Percentiles rank a stretch among this genome's conserved stretches.
phyloP scores from a whole-genome alignment of 2,329 filamentous ascomycete species.

The Aspergillus japonicus region DNA sequence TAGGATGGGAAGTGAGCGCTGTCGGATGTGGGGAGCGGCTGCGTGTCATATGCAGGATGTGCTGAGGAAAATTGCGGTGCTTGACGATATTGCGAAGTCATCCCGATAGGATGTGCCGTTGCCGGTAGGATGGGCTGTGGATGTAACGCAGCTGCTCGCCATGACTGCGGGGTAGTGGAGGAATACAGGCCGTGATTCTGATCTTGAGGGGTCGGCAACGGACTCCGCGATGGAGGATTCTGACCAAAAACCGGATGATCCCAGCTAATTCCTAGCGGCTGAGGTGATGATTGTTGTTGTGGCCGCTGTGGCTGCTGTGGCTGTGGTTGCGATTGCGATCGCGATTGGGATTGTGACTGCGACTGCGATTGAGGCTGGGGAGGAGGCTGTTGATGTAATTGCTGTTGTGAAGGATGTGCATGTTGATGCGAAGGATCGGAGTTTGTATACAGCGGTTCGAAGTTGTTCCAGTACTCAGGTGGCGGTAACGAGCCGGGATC shows the following conservation, averaged over 20 bases:
- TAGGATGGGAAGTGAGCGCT: conserved; percentile 35
- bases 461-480: conserved; percentile 39
- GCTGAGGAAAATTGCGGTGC: conserved; percentile 32
- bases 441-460: conserved; percentile 34
- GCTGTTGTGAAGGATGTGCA: conserved; percentile 24
- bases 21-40: conserved; percentile 28
- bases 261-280: conserved; percentile 36
- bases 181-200: conserved; percentile 33
- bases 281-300: conserved; percentile 20
- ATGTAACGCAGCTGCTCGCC: conserved; percentile 35
- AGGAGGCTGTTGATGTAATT: conserved; percentile 15
- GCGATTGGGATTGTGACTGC: conserved; percentile 5
- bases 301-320: conserved; percentile 19
- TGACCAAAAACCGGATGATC: conserved; percentile 38
- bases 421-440: conserved; percentile 28
- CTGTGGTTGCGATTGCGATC: conserved; percentile 23
- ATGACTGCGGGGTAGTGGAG: conserved; percentile 32
- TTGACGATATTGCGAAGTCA: conserved; percentile 33
- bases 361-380: conserved; percentile 16
- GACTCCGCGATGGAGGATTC: conserved; percentile 23
- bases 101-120: conserved; percentile 27
- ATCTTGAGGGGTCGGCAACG: conserved; percentile 27
- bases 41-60: conserved; percentile 32
- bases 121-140: conserved; percentile 23
- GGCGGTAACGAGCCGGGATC: conserved; percentile 26